Percentiles rank a stretch among this genome's conserved stretches.
phyloP scores from a whole-genome alignment of 73 alveolate species.

The Paraurostyla sp. region DNA sequence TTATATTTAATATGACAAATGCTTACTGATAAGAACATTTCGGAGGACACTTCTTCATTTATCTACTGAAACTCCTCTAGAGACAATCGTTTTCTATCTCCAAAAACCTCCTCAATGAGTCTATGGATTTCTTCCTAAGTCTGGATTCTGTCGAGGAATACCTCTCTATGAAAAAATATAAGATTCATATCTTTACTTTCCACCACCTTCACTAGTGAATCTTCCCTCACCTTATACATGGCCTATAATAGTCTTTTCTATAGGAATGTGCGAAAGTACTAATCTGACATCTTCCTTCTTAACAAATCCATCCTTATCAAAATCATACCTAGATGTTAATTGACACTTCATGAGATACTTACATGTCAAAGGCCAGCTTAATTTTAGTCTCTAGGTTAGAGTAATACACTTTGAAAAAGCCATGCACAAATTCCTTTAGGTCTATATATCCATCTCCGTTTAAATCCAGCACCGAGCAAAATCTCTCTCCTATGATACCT shows the following conservation, averaged over 20 bases:
- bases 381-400: slow-evolving; percentile 67
- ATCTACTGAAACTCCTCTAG: slow-evolving; percentile 64
- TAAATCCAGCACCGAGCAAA: slow-evolving; percentile 83
- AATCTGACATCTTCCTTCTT: slow-evolving; percentile 69
- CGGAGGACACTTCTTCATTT: slow-evolving; percentile 69
- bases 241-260: slow-evolving; percentile 33
- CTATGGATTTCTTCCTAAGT: slow-evolving; percentile 72
- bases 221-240: slow-evolving; percentile 29
- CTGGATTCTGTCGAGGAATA: slow-evolving; percentile 66
- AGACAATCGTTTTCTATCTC: slow-evolving; percentile 61
- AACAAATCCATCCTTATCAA: slow-evolving; percentile 74
- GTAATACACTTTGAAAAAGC: slow-evolving; percentile 74
- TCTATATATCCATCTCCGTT: slow-evolving; percentile 86
- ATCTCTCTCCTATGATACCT: slow-evolving; percentile 90
- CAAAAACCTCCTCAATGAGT: slow-evolving; percentile 64
- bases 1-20: background rate
- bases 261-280: slow-evolving; percentile 64
- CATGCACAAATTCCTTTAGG: slow-evolving; percentile 85
- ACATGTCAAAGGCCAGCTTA: slow-evolving; percentile 74
- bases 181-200: background rate
- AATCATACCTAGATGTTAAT: slow-evolving; percentile 72
- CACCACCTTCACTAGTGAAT: slow-evolving; percentile 67
- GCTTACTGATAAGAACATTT: slow-evolving; percentile 63
- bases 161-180: slow-evolving; percentile 3
- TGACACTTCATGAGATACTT: background rate